phyloP scores from a whole-genome alignment of 1,139 yeast species.

The Blastobotrys indianensis region DNA sequence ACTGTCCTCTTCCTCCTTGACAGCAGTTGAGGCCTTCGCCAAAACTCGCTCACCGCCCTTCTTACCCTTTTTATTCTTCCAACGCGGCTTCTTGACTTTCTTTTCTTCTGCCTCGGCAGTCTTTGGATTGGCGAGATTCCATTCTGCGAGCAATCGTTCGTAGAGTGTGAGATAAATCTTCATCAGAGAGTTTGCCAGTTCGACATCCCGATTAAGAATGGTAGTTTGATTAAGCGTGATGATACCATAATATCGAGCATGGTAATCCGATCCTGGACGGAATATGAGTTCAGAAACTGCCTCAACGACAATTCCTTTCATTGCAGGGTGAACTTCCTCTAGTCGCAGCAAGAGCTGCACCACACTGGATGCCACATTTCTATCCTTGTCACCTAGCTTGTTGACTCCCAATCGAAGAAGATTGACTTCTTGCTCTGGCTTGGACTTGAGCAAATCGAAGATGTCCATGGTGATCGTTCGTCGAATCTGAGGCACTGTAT shows the following conservation, averaged over 20 bases:
- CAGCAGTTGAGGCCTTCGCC: constrained; percentile 62
- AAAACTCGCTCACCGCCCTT: constrained; percentile 74
- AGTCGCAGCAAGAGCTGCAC: constrained; percentile 74
- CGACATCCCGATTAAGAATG: constrained; percentile 66
- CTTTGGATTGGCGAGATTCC: constrained; percentile 44
- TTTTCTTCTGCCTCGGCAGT: constrained; percentile 29
- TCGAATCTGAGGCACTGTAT: constrained; percentile 87
- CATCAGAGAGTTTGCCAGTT: constrained; percentile 72
- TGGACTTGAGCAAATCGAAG: constrained; percentile 70
- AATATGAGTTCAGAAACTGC: constrained; percentile 76
- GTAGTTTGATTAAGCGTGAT: constrained; percentile 91
- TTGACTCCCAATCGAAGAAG: constrained; percentile 83
- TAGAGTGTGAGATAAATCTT: constrained; percentile 83
- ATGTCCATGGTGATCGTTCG: constrained; percentile 69
- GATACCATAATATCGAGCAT: constrained; percentile 80
- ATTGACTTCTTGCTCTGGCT: constrained; percentile 97
- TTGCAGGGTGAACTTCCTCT: constrained; percentile 92
- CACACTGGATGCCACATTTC: constrained; percentile 84
- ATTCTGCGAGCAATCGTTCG: constrained; percentile 70
- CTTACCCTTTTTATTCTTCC: constrained; percentile 39
- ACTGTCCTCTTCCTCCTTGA: constrained; percentile 76
- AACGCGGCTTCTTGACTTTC: constrained; percentile 40
- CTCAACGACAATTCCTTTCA: constrained; percentile 77
- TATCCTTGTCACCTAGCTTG: constrained; percentile 88
- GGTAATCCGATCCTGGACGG: constrained; percentile 73